Percentiles rank a stretch among this genome's conserved stretches.
Conservation (phyloP, 2,329 filamentous ascomycete genomes). For the Diplodia seriata region DNA sequence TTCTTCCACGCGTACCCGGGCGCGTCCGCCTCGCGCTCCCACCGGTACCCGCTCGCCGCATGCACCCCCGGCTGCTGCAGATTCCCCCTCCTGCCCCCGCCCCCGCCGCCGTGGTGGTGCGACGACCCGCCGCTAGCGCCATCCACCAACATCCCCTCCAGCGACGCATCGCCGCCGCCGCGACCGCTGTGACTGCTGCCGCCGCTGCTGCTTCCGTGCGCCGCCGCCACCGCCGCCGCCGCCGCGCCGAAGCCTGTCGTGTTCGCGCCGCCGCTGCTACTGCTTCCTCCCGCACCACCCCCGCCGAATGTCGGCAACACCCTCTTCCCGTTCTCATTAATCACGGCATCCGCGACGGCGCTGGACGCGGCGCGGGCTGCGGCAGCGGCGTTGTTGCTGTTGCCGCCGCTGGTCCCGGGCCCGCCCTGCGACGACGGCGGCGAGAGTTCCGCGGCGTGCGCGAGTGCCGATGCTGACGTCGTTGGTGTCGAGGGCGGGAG, state of each 20-base stretch:
- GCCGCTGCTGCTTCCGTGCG: background rate
- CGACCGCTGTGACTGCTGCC: background rate
- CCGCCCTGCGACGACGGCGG: constrained; percentile 62
- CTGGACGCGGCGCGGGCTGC: background rate
- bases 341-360: constrained; percentile 28
- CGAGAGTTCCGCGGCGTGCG: constrained; percentile 56
- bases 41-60: constrained; percentile 47
- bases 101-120: too few species aligned
- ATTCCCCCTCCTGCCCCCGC: background rate
- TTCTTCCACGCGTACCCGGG: constrained; percentile 50
- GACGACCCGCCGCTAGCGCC: background rate
- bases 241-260: too few species aligned
- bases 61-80: constrained; percentile 33
- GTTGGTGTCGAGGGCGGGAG: constrained; percentile 42
- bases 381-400: background rate
- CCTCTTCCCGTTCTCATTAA: constrained; percentile 50
- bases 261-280: background rate
- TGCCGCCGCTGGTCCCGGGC: too few species aligned
- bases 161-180: constrained; percentile 4
- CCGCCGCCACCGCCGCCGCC: constrained; percentile 1
- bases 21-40: constrained; percentile 46
- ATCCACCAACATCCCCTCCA: background rate
- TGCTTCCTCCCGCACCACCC: background rate
- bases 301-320: constrained; percentile 36
- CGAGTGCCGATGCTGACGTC: constrained; percentile 33